A percentile compares a stretch with the other conserved stretches of the same genome.
These are phyloP conservation scores for Dipteronia dyeriana DNA, from an alignment of 345 rosid genomes.

Conservation along the genomic window DNA sequence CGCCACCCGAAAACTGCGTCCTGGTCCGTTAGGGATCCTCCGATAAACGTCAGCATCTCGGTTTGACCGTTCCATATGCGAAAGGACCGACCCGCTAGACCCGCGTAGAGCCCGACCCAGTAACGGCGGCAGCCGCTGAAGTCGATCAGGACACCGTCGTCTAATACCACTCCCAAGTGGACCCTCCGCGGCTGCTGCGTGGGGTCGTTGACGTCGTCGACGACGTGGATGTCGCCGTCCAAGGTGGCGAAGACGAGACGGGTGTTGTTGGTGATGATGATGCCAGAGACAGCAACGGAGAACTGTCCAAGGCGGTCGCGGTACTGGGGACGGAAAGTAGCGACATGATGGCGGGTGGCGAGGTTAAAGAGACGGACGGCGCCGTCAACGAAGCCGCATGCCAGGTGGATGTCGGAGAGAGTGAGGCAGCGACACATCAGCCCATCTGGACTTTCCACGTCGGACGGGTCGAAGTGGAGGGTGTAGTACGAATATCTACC, in stretches of 20 bases:
- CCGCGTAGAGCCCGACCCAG: slow-evolving; percentile 97
- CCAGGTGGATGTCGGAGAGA: slow-evolving; percentile 75
- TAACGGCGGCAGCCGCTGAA: slow-evolving; percentile 71
- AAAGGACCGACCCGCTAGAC: slow-evolving; percentile 70
- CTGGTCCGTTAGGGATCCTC: slow-evolving; percentile 64
- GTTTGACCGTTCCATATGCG: slow-evolving; percentile 68
- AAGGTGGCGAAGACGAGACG: slow-evolving; percentile 67
- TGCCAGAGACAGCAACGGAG: slow-evolving; percentile 80
- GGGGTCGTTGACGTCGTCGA: slow-evolving; percentile 30
- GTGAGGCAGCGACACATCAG: slow-evolving; percentile 74
- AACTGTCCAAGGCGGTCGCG: slow-evolving; percentile 68
- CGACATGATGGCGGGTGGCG: slow-evolving; percentile 49
- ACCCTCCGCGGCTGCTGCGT: slow-evolving; percentile 43
- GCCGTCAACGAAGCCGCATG: slow-evolving; percentile 87
- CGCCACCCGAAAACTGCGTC: slow-evolving; percentile 81
- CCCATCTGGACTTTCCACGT: slow-evolving; percentile 55
- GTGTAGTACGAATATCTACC: slow-evolving; percentile 39
- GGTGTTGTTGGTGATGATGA: slow-evolving; percentile 35
- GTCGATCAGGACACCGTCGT: slow-evolving; percentile 79
- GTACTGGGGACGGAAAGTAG: slow-evolving; percentile 61
- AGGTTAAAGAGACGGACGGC: slow-evolving; percentile 75
- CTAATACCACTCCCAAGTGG: slow-evolving; percentile 54
- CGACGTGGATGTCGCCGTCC: slow-evolving; percentile 82
- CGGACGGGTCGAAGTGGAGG: slow-evolving; percentile 64
- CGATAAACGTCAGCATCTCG: slow-evolving; percentile 52